Evolutionary conservation across 306 rosid genomes (phyloP).

Genomic region (Mimosa pudica): DNA sequence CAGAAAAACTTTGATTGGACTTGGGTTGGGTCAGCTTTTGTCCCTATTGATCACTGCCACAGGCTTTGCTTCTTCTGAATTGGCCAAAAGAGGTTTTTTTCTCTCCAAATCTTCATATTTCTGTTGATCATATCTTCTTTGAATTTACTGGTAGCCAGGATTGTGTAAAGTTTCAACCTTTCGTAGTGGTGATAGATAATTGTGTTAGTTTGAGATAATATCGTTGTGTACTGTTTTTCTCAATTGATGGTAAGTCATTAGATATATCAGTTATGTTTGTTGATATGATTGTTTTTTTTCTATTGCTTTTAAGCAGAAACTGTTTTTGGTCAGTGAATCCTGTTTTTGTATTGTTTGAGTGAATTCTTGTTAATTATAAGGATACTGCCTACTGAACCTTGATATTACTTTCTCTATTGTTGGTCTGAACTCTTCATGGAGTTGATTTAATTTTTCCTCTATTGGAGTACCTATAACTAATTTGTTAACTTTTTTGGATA

Average conservation of each 20-base stretch:
- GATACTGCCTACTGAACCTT: background rate
- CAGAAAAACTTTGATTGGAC: slow-evolving; percentile 68
- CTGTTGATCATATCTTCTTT: background rate
- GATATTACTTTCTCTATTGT: background rate
- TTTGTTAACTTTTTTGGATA: background rate
- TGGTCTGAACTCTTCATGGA: background rate
- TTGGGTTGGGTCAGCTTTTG: slow-evolving; percentile 92
- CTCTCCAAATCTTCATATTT: slow-evolving; percentile 11
- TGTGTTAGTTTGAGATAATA: background rate
- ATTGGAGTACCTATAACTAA: background rate
- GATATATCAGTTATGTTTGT: background rate
- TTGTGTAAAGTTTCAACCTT: background rate
- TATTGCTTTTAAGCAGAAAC: background rate
- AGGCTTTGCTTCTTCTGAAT: slow-evolving; percentile 81
- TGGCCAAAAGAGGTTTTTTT: slow-evolving; percentile 73
- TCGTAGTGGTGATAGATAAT: background rate
- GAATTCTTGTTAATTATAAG: background rate
- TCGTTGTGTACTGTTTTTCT: background rate
- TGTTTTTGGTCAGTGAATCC: background rate
- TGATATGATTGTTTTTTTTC: background rate
- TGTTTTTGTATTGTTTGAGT: slow-evolving; percentile 3
- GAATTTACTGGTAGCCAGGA: background rate
- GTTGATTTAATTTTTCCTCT: background rate
- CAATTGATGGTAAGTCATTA: background rate
- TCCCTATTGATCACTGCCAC: slow-evolving; percentile 90